Evolutionary conservation across 306 rosid genomes (phyloP).

Genomic region (Carpinus viminea): DNA sequence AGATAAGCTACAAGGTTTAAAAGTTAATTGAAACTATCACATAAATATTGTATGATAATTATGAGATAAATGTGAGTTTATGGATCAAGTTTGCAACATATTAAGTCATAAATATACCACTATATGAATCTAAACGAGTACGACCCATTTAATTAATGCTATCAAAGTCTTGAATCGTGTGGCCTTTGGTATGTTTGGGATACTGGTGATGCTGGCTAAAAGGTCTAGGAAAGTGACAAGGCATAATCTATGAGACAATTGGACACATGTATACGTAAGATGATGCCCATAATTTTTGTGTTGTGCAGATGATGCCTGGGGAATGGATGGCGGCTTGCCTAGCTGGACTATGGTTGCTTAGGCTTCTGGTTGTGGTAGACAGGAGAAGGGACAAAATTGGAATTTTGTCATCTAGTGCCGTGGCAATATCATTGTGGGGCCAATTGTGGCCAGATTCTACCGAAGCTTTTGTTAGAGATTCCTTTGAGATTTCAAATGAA

Average conservation of each 20-base stretch:
- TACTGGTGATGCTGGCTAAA: slow-evolving; percentile 6
- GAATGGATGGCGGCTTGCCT: slow-evolving; percentile 5
- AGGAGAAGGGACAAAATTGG: slow-evolving; percentile 21
- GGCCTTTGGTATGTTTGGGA: too few relatives aligned
- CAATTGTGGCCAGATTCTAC: slow-evolving; percentile 12
- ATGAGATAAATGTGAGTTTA: too few relatives aligned
- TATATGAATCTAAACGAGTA: too few relatives aligned
- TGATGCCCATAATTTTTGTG: background rate
- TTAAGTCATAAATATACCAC: too few relatives aligned
- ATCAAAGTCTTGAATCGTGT: too few relatives aligned
- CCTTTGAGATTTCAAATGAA: slow-evolving; percentile 24
- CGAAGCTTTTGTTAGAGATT: slow-evolving; percentile 10
- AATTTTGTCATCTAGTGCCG: slow-evolving; percentile 13
- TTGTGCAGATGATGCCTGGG: background rate
- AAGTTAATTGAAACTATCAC: too few relatives aligned
- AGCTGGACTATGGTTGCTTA: background rate
- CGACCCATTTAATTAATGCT: too few relatives aligned
- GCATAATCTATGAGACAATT: background rate
- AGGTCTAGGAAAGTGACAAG: slow-evolving; percentile 17
- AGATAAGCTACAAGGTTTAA: too few relatives aligned
- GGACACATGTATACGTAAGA: background rate
- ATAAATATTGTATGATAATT: too few relatives aligned
- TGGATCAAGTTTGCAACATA: too few relatives aligned
- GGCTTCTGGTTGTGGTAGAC: slow-evolving; percentile 19
- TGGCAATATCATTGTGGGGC: background rate